Conservation (phyloP, 495 filamentous ascomycete genomes). For the Penicillium egyptiacum region DNA sequence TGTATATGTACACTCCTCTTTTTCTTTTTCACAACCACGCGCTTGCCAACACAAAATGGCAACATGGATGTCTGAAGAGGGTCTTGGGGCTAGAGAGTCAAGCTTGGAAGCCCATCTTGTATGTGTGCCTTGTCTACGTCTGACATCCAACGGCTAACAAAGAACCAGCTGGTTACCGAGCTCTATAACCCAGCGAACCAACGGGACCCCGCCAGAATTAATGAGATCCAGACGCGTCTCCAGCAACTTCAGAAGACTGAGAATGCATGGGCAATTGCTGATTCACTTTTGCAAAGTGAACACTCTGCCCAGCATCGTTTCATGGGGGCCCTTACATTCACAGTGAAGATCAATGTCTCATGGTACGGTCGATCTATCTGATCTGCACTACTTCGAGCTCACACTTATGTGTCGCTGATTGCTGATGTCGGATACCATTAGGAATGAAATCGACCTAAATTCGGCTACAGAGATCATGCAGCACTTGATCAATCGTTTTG, state of each 20-base stretch:
- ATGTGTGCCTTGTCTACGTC: not conserved
- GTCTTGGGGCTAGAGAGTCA: slow-evolving; percentile 13
- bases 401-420: not conserved
- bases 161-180: slow-evolving; percentile 40
- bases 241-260: slow-evolving; percentile 72
- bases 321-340: slow-evolving; percentile 92
- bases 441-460: slow-evolving; percentile 59
- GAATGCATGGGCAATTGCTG: slow-evolving; percentile 82
- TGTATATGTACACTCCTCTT: slow-evolving; percentile 11
- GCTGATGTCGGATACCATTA: slow-evolving; percentile 32
- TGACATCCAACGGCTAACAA: slow-evolving; percentile 2
- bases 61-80: slow-evolving; percentile 11
- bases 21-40: not conserved
- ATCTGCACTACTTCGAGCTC: not conserved
- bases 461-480: slow-evolving; percentile 64
- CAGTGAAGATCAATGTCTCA: slow-evolving; percentile 76
- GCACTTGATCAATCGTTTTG: slow-evolving; percentile 66
- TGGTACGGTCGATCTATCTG: slow-evolving; percentile 13
- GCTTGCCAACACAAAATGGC: slow-evolving; percentile 15
- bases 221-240: slow-evolving; percentile 71
- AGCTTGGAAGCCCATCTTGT: slow-evolving; percentile 23
- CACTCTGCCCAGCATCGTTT: slow-evolving; percentile 73
- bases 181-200: slow-evolving; percentile 69
- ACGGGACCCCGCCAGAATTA: slow-evolving; percentile 53
- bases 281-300: slow-evolving; percentile 62